Percentiles rank a stretch among this genome's conserved stretches.
Conservation (phyloP, 2,329 filamentous ascomycete species). For the Aspergillus niger region DNA sequence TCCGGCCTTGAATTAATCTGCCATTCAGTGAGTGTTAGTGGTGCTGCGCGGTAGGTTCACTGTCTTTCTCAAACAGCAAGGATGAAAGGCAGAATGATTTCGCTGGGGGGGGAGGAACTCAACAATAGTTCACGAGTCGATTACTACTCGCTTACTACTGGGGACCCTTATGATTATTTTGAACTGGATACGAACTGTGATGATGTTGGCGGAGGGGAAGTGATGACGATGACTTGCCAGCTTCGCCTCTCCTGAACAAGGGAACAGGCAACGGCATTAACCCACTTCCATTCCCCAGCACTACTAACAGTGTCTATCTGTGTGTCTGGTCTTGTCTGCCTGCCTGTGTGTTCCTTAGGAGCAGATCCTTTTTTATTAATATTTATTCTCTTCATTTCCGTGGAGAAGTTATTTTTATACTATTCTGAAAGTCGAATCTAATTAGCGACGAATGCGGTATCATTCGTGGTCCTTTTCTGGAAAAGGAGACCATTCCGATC, state of each 20-base stretch:
- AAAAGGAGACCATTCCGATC: constrained; percentile 2
- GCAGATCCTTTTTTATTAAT: constrained; percentile 5
- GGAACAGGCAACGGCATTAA: constrained; percentile 17
- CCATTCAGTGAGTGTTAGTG: no score
- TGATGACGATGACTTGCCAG: background rate
- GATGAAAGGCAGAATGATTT: constrained; percentile 1
- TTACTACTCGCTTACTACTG: no score
- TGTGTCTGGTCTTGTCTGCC: background rate
- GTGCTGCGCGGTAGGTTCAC: background rate
- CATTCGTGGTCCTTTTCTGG: background rate
- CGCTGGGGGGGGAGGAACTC: background rate
- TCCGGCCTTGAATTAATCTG: background rate
- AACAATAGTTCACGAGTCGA: no score
- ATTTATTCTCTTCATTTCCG: background rate
- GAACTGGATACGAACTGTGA: background rate
- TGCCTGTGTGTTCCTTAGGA: background rate
- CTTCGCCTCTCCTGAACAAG: background rate
- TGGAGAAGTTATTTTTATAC: background rate
- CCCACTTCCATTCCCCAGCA: background rate
- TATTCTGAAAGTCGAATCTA: background rate
- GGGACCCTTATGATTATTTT: no score
- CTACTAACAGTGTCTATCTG: background rate
- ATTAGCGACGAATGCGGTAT: background rate
- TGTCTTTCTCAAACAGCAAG: no score
- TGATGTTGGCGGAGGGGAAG: background rate